Percentiles rank a stretch among this genome's conserved stretches.
Evolutionary conservation across 306 rosid genomes (phyloP).

Genomic region (Herpetospermum pedunculosum): DNA sequence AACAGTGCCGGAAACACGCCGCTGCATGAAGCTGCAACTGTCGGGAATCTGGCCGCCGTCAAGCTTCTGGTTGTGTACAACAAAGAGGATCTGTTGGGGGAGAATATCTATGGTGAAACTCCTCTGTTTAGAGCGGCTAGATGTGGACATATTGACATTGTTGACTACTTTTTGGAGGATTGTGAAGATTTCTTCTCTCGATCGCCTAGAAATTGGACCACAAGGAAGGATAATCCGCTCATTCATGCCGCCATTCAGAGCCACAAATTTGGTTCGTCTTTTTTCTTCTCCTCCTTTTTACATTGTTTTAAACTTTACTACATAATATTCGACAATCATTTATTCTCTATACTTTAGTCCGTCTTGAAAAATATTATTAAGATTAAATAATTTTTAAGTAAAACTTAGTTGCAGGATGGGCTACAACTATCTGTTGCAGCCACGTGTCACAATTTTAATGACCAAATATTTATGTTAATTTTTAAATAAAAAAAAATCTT

Average conservation of each 20-base stretch:
- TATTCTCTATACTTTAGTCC: too few relatives aligned
- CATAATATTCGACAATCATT: too few relatives aligned
- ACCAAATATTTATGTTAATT: too few relatives aligned
- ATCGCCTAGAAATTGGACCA: not conserved
- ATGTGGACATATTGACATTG: not conserved
- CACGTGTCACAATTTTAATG: too few relatives aligned
- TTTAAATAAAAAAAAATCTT: too few relatives aligned
- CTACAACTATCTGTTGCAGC: too few relatives aligned
- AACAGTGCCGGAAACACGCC: slow-evolving; percentile 9
- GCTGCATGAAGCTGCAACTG: slow-evolving; percentile 9
- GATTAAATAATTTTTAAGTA: too few relatives aligned
- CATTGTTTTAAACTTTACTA: too few relatives aligned
- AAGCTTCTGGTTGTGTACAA: not conserved
- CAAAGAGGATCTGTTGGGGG: not conserved
- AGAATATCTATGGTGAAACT: slow-evolving; percentile 7
- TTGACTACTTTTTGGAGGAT: not conserved
- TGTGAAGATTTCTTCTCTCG: not conserved
- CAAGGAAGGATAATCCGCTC: not conserved
- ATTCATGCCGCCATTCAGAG: slow-evolving; percentile 19
- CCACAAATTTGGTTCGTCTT: slow-evolving; percentile 7
- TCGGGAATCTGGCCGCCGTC: not conserved
- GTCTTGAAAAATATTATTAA: too few relatives aligned
- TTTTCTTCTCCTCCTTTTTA: too few relatives aligned
- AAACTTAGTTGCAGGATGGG: too few relatives aligned
- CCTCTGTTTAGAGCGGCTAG: slow-evolving; percentile 17